Evolutionary conservation across 306 rosid species (phyloP).

Genomic region (Macrotyloma uniflorum): DNA sequence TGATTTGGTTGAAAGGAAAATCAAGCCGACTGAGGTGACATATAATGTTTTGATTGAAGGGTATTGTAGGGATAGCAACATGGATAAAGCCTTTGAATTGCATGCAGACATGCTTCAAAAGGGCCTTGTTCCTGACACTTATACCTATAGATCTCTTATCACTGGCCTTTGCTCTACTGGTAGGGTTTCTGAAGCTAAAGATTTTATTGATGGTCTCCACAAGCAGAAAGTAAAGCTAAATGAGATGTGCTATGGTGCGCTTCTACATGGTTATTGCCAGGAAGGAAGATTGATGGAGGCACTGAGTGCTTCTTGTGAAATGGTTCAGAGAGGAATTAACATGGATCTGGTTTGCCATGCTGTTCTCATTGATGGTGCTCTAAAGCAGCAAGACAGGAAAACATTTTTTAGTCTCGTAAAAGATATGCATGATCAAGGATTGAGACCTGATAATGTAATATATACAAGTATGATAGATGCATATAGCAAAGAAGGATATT

Average conservation of each 20-base stretch:
- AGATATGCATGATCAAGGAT: slow-evolving; percentile 67
- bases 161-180: slow-evolving; percentile 78
- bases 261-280: slow-evolving; percentile 79
- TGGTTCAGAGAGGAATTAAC: slow-evolving; percentile 73
- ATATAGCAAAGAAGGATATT: slow-evolving; percentile 69
- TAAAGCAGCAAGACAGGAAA: slow-evolving; percentile 62
- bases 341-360: slow-evolving; percentile 87
- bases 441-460: slow-evolving; percentile 75
- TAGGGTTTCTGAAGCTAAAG: slow-evolving; percentile 80
- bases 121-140: slow-evolving; percentile 83
- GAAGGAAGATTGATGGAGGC: slow-evolving; percentile 88
- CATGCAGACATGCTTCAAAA: slow-evolving; percentile 70
- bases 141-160: slow-evolving; percentile 78
- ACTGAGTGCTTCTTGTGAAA: slow-evolving; percentile 64
- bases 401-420: slow-evolving; percentile 59
- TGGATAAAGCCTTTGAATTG: slow-evolving; percentile 75
- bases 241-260: slow-evolving; percentile 86
- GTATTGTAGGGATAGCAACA: slow-evolving; percentile 63
- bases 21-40: slow-evolving; percentile 85
- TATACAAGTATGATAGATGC: slow-evolving; percentile 88
- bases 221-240: slow-evolving; percentile 60
- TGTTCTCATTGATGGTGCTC: slow-evolving; percentile 71
- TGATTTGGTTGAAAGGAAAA: slow-evolving; percentile 66
- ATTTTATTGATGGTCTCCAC: slow-evolving; percentile 72
- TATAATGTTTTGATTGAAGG: slow-evolving; percentile 94